Base-by-base conservation (phyloP, 2,329 filamentous ascomycete species). In the Fusarium ambrosium region DNA sequence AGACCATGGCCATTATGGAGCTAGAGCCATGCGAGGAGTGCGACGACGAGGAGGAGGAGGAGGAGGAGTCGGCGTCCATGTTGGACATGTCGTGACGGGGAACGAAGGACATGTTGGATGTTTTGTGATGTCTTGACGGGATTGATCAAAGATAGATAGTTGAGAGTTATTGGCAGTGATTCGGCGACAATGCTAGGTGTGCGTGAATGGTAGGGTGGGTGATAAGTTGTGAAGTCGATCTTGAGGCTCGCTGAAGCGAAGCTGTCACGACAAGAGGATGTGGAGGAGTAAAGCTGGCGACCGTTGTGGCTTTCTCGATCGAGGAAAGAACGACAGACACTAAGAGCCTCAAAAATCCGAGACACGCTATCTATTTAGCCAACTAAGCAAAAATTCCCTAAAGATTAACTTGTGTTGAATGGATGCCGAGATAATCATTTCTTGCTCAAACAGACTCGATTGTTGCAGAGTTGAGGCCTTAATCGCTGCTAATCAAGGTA, bases 1-100 rank as follows among this genome's bases (percentile, higher is more conserved):
- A 97, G 74, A 89, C 81, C 79, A 86, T 84, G 80, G 83, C 82
- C 87, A 88, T 89, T 24, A 73, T 68, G 64, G 60, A 69, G n/a
- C 62, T 55, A 64, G 64, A 34, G 58, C 66, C 53, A 61, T 64
- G 65, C 45, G n/a, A 22, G 65, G 69, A 41, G 78, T 51, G 45
- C 45, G 24, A 24, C 24, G 24, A 24, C 4, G 45, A 72, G 29
- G 70, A 24, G 24, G 45, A 72, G 29, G 70, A 69, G 36, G 71
- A 73, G 9, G 69, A 71, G 22, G 74, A 70, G 63, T 58, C 48
- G 51, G 60, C 75, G 53, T 74, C 73, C 74, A 73, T 75, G 51
- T 75, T 70, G 71, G 75, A 71, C 72, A 76, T 80, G 51, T 77
- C 74, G 63, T 78, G 79, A 32, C 76, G 77, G 43, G 78, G 70